These are phyloP conservation scores for Ogataea kodamae DNA, from an alignment of 805 yeast species.

Conservation along the genomic window DNA sequence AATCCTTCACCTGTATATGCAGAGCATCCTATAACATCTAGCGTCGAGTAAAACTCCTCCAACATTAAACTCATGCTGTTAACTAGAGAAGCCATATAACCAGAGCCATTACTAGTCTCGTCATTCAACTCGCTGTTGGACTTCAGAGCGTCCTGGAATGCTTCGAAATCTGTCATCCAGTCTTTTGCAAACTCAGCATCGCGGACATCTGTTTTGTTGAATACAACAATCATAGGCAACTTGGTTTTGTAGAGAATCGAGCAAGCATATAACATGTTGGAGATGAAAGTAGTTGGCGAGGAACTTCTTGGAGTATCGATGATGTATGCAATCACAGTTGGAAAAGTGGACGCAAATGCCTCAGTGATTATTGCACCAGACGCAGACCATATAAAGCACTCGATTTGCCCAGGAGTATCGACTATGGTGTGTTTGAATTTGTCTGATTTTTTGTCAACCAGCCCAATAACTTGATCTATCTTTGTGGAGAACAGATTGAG, in stretches of 20 bases:
- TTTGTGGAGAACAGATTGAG: slow-evolving; percentile 89
- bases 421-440: slow-evolving; percentile 67
- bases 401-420: slow-evolving; percentile 99
- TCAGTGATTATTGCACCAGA: slow-evolving; percentile 96
- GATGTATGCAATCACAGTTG: slow-evolving; percentile 92
- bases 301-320: slow-evolving; percentile 95
- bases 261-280: slow-evolving; percentile 98
- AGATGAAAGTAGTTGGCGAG: slow-evolving; percentile 94
- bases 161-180: slow-evolving; percentile 97
- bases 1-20: slow-evolving; percentile 93
- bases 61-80: slow-evolving; percentile 94
- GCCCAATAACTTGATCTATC: slow-evolving; percentile 87
- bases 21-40: slow-evolving; percentile 91
- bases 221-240: slow-evolving; percentile 93
- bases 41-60: slow-evolving; percentile 90
- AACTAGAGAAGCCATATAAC: slow-evolving; percentile 90
- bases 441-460: slow-evolving; percentile 74
- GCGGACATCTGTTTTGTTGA: slow-evolving; percentile 89
- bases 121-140: slow-evolving; percentile 65
- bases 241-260: slow-evolving; percentile 94
- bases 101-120: slow-evolving; percentile 59
- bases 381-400: slow-evolving; percentile 98
- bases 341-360: slow-evolving; percentile 92
- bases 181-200: slow-evolving; percentile 85
- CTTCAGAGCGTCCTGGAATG: slow-evolving; percentile 75